phyloP scores from a whole-genome alignment of 352 stramenopile genomes.

The Thraustochytrium striatum region DNA sequence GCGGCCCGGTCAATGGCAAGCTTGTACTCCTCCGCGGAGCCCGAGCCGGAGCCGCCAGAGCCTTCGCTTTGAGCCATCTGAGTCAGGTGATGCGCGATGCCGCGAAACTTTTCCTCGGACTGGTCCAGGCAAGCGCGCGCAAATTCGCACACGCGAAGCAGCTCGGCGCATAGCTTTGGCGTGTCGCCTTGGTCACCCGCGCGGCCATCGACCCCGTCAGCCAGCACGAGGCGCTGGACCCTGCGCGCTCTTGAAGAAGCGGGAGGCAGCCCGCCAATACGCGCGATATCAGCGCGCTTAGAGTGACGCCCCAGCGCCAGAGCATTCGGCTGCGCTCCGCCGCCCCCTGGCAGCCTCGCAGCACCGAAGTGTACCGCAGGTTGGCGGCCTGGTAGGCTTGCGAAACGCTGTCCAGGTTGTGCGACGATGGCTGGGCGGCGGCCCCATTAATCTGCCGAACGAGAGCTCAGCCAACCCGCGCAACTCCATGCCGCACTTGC shows the following conservation, averaged over 20 bases:
- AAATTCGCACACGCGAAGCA: conserved; percentile 30
- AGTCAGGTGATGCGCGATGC: background rate
- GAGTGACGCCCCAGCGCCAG: background rate
- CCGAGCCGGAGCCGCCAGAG: background rate
- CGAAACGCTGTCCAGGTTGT: too few relatives aligned
- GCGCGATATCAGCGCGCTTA: background rate
- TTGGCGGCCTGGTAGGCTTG: background rate
- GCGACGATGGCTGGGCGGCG: too few relatives aligned
- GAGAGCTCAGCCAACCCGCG: too few relatives aligned
- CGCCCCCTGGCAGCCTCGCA: background rate
- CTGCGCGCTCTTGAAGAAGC: background rate
- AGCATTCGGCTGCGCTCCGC: background rate
- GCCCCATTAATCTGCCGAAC: too few relatives aligned
- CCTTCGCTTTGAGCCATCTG: background rate
- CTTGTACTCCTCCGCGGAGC: background rate
- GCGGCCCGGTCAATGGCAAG: conserved; percentile 12
- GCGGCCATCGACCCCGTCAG: background rate
- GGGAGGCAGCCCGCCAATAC: background rate
- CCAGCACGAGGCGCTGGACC: background rate
- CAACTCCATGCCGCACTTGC: too few relatives aligned
- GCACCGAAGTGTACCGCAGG: background rate
- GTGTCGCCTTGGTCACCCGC: background rate
- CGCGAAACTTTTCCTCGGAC: background rate
- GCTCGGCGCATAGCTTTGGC: background rate
- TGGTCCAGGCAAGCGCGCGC: conserved; percentile 16